Percentiles rank a stretch among this genome's conserved stretches.
Conservation (phyloP, 2,329 filamentous ascomycete genomes). For the Tolypocladium inflatum region DNA sequence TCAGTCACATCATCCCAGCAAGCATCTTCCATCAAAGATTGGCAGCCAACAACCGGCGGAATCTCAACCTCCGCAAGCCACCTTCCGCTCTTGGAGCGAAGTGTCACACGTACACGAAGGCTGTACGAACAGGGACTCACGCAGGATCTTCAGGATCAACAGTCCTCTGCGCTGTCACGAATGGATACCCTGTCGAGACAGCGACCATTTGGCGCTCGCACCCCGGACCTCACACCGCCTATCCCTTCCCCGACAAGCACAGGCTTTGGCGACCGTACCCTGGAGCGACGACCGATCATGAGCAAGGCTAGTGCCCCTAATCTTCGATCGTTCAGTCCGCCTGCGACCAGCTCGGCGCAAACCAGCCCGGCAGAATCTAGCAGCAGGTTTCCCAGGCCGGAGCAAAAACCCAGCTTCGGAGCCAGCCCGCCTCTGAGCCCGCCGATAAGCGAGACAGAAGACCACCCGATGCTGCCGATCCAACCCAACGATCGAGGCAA, state of each 20-base stretch:
- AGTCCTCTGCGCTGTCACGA: slow-evolving; percentile 64
- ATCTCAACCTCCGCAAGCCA: slow-evolving; percentile 26
- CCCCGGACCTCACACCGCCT: slow-evolving; percentile 36
- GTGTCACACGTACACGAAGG: slow-evolving; percentile 59
- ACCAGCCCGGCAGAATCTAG: slow-evolving; percentile 27
- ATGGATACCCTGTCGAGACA: slow-evolving; percentile 70
- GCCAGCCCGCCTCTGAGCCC: slow-evolving; percentile 32
- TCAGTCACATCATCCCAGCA: slow-evolving; percentile 68
- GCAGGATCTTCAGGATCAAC: slow-evolving; percentile 72
- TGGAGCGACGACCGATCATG: slow-evolving; percentile 34
- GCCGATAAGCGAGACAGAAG: slow-evolving; percentile 62
- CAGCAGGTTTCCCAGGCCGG: slow-evolving; percentile 23
- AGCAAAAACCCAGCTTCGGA: slow-evolving; percentile 21
- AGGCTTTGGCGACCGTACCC: slow-evolving; percentile 35
- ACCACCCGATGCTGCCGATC: slow-evolving; percentile 54
- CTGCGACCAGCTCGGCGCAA: slow-evolving; percentile 28
- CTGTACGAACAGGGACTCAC: slow-evolving; percentile 78
- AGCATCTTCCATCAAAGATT: slow-evolving; percentile 41
- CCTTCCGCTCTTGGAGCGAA: slow-evolving; percentile 47
- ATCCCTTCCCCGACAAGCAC: slow-evolving; percentile 35
- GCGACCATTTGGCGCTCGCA: slow-evolving; percentile 38
- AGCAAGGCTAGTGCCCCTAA: slow-evolving; percentile 59
- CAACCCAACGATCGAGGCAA: slow-evolving; percentile 73
- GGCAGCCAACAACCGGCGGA: slow-evolving; percentile 27
- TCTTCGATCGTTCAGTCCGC: slow-evolving; percentile 48